Evolutionary conservation across 495 filamentous ascomycete genomes (phyloP).

Genomic region (Annulohypoxylon maeteangense): DNA sequence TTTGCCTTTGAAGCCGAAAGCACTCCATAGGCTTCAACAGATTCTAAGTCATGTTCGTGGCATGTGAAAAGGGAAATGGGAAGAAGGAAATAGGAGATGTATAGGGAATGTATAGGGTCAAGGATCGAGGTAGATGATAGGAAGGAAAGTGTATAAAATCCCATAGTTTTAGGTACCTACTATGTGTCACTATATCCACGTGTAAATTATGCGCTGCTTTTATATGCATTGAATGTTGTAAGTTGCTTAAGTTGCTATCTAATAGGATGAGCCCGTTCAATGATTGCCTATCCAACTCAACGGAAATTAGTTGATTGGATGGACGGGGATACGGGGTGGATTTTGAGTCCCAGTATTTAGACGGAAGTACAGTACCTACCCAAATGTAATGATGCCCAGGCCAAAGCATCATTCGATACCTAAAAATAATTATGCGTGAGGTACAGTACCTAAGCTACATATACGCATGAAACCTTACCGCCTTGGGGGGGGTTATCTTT

Average conservation of each 20-base stretch:
- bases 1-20: slow-evolving; percentile 23
- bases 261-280: slow-evolving; percentile 9
- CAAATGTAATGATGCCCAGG: slow-evolving; percentile 5
- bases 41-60: slow-evolving; percentile 40
- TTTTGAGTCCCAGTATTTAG: neutral
- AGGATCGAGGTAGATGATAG: neutral
- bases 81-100: neutral
- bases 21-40: slow-evolving; percentile 42
- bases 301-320: slow-evolving; percentile 30
- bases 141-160: neutral
- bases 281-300: slow-evolving; percentile 26
- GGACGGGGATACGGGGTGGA: slow-evolving; percentile 6
- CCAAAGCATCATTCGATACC: neutral
- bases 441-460: slow-evolving; percentile 18
- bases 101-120: neutral
- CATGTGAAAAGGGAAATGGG: neutral
- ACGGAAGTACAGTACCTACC: slow-evolving; percentile 7
- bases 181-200: neutral
- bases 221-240: slow-evolving; percentile 5
- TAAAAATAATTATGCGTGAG: slow-evolving; percentile 5
- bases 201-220: neutral
- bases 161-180: neutral
- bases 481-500: too few species aligned
- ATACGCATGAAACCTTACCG: slow-evolving; percentile 37
- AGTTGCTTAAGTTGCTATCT: neutral